phyloP scores from a whole-genome alignment of 768 basidiomycete genomes.

The Russula emetica region DNA sequence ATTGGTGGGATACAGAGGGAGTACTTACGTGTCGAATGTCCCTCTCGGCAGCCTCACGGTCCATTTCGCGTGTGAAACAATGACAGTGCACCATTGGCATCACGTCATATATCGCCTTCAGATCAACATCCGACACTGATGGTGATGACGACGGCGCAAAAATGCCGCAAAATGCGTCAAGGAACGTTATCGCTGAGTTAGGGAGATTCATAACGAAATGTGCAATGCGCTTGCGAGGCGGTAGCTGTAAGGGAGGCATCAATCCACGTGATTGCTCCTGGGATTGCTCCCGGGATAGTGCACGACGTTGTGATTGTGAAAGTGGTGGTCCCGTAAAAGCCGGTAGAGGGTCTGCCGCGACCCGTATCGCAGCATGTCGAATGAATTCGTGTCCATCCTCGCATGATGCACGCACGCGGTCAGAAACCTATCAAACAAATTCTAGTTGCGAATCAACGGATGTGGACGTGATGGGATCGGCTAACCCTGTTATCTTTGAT shows the following conservation, averaged over 20 bases:
- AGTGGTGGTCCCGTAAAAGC: conserved; percentile 40
- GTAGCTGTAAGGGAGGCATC: conserved; percentile 22
- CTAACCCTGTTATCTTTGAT: conserved; percentile 71
- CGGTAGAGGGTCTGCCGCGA: conserved; percentile 64
- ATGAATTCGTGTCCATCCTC: conserved; percentile 90
- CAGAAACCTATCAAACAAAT: conserved; percentile 50
- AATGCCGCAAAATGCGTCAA: conserved; percentile 82
- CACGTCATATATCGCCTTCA: conserved; percentile 32
- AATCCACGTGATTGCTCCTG: not conserved
- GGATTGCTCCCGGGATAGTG: conserved; percentile 38
- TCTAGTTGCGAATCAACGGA: conserved; percentile 10
- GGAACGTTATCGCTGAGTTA: conserved; percentile 82
- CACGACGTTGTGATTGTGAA: conserved; percentile 41
- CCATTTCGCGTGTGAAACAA: conserved; percentile 89
- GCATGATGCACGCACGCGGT: conserved; percentile 66
- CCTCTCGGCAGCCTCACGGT: conserved; percentile 55
- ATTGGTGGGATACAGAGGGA: conserved; percentile 9
- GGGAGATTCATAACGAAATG: conserved; percentile 99
- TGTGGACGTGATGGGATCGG: conserved; percentile 7
- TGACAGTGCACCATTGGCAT: conserved; percentile 96
- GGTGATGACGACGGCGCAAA: conserved; percentile 38
- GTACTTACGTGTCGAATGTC: conserved; percentile 77
- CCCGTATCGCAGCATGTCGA: conserved; percentile 46
- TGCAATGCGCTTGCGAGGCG: conserved; percentile 53
- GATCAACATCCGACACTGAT: conserved; percentile 41